These are phyloP conservation scores for Phytophthora pinifolia DNA, from an alignment of 352 stramenopile genomes.

Conservation along the genomic window DNA sequence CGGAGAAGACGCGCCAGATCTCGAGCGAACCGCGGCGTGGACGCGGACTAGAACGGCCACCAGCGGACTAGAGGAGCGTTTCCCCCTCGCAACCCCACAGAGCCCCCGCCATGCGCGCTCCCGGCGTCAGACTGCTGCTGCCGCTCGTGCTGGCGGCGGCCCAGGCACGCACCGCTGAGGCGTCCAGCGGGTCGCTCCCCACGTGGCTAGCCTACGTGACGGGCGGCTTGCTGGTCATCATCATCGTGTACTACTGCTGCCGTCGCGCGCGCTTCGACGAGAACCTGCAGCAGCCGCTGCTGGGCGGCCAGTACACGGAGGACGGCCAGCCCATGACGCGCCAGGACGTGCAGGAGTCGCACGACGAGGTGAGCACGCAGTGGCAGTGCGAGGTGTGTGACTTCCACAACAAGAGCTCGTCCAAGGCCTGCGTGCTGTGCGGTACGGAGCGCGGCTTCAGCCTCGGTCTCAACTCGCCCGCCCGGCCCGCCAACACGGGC, in stretches of 20 bases:
- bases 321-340: constrained; percentile 86
- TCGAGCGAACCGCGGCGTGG: background rate
- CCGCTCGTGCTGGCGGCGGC: constrained; percentile 38
- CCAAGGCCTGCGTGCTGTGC: constrained; percentile 76
- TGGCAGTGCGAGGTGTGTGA: constrained; percentile 90
- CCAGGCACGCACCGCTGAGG: constrained; percentile 23
- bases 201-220: constrained; percentile 87
- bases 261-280: constrained; percentile 84
- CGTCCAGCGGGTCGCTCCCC: constrained; percentile 52
- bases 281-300: constrained; percentile 81
- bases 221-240: constrained; percentile 78
- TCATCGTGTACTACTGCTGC: constrained; percentile 90
- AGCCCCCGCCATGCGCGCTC: constrained; percentile 14
- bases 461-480: constrained; percentile 58
- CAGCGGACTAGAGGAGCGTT: background rate
- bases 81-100: background rate
- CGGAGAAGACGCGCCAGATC: constrained; percentile 17
- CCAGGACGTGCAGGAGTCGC: constrained; percentile 84
- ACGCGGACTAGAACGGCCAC: no score
- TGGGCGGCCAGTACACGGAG: constrained; percentile 87
- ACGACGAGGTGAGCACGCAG: constrained; percentile 77
- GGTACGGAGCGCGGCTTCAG: constrained; percentile 83
- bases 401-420: constrained; percentile 86
- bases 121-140: constrained; percentile 26
- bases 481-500: constrained; percentile 26